phyloP scores from a whole-genome alignment of 441 rosid species.

The Eugenia klotzschiana region DNA sequence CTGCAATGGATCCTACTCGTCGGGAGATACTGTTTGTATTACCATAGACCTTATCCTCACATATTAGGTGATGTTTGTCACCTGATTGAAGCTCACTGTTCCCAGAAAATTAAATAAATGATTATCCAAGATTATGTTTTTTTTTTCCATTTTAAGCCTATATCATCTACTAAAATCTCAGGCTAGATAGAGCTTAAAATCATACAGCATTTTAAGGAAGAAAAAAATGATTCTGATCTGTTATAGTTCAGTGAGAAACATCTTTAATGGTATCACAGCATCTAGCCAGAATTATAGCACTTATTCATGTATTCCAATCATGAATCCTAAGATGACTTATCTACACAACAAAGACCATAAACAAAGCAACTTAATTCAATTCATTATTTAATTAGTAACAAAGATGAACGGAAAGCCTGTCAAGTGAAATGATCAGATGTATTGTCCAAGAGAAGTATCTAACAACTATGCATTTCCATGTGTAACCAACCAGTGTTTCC shows the following conservation, averaged over 20 bases:
- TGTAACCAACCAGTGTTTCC: constrained; percentile 52
- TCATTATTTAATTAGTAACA: neutral
- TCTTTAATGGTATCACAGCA: neutral
- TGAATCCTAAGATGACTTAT: neutral
- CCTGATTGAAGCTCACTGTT: neutral
- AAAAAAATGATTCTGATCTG: neutral
- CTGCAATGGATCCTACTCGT: neutral
- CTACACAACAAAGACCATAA: neutral
- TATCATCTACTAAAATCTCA: neutral
- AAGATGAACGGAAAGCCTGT: neutral
- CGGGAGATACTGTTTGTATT: neutral
- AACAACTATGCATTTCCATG: neutral
- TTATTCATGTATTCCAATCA: neutral
- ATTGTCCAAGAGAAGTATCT: neutral
- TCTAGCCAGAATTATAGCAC: neutral
- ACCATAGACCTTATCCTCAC: neutral
- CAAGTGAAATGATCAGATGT: neutral
- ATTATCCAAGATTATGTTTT: neutral
- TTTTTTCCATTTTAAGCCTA: neutral
- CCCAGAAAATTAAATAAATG: neutral
- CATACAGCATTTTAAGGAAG: neutral
- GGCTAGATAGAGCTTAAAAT: neutral
- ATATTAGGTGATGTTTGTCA: neutral
- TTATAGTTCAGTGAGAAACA: neutral
- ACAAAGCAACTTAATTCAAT: neutral